Base-by-base conservation (phyloP, 495 filamentous ascomycete genomes). In the Glutinoglossum americanum region DNA sequence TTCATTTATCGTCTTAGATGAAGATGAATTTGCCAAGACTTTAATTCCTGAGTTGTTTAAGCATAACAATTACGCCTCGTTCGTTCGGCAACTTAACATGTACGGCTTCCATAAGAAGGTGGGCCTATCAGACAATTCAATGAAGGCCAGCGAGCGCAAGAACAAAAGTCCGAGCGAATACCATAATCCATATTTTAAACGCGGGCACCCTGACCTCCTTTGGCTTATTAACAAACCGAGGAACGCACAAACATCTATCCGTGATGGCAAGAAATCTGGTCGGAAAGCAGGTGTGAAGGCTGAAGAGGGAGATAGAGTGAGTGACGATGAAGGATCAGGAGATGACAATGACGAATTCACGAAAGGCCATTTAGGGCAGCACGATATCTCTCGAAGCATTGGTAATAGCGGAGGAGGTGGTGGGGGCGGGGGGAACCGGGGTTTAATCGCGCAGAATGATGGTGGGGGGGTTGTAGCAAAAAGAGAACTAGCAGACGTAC, bases 41-140 rank as follows among this genome's bases (percentile, higher is more conserved):
- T 68, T 99, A 59, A 97, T 99, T 53, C 92, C 92, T 1, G 92
- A 97, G 65, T 75, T 96, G 8, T 99, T 97, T 77, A 99, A 99
- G 66, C 93, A 97, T 70, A 97, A 95, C 68, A 99, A 97, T 68
- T 99, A 97, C 68, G 89, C 92, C 7, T 97, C 93, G 0, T 99
- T 99, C 64, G 92, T 99, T 27, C 85, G 92, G 10, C 92, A 98
- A 65, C 76, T 98, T 60, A 98, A 98, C 65, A 97, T 98, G 92
- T 98, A 99, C 67, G 92, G 92, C 8, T 99, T 99, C 65, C 92
- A 99, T 69, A 99, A 99, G 73, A 87, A 90, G 55, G 93, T 99
- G 10, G 92, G 92, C 1, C 78, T 99, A 26, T 92, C 89, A 7
- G 92, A 97, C 68, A 94, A 94, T 66, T 96, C 89, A 0, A 92